Conservation (phyloP, 352 stramenopile species). For the Phytopythium helicoides region DNA sequence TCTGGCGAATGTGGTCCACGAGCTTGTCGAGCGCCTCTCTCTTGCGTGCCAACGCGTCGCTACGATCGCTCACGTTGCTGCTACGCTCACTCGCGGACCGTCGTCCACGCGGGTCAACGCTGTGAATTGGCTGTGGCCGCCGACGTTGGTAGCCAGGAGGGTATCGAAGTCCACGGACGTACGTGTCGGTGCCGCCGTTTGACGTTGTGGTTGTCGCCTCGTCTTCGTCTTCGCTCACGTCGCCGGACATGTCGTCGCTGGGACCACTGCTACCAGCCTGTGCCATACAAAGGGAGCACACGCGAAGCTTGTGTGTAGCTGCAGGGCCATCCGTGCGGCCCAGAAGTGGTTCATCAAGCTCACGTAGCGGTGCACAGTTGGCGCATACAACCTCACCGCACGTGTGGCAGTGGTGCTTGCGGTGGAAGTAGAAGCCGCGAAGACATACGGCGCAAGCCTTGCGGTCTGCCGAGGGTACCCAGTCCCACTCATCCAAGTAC, state of each 20-base stretch:
- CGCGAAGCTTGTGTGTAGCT: conserved; percentile 52
- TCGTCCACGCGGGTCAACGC: background rate
- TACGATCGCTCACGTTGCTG: conserved; percentile 5
- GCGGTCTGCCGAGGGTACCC: conserved; percentile 62
- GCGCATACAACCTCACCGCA: conserved; percentile 81
- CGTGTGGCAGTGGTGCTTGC: conserved; percentile 72
- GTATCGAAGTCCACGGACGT: conserved; percentile 32
- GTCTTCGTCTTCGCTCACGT: conserved; percentile 12
- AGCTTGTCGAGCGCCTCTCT: conserved; percentile 50
- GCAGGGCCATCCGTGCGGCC: background rate
- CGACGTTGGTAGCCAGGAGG: conserved; percentile 11
- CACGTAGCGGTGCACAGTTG: conserved; percentile 61
- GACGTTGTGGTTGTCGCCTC: conserved; percentile 26
- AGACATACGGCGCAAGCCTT: conserved; percentile 81
- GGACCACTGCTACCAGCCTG: conserved; percentile 29
- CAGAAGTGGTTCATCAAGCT: conserved; percentile 68
- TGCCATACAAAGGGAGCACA: conserved; percentile 69
- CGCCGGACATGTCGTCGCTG: conserved; percentile 23
- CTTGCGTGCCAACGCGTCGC: conserved; percentile 11
- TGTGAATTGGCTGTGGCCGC: background rate
- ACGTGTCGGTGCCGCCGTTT: conserved; percentile 50
- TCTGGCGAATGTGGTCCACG: conserved; percentile 62
- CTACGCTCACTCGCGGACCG: conserved; percentile 5
- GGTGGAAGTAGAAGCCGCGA: conserved; percentile 74
- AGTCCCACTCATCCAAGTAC: conserved; percentile 81